phyloP scores from a whole-genome alignment of 805 yeast genomes.

The Vanderwaltozyma yarrowii region DNA sequence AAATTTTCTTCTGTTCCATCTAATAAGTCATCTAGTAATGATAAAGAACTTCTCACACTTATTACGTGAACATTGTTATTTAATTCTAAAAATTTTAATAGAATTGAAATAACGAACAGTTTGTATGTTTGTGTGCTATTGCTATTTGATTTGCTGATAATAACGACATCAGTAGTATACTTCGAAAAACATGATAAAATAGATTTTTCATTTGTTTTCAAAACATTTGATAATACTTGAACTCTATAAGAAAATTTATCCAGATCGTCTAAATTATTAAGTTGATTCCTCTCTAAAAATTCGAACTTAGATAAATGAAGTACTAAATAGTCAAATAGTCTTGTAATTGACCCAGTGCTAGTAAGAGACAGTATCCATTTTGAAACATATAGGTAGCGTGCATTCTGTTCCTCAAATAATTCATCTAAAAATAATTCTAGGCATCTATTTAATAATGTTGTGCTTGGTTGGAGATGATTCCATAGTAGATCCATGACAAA shows the following conservation, averaged over 20 bases:
- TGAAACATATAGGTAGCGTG: slow-evolving; percentile 34
- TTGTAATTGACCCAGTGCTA: slow-evolving; percentile 45
- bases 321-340: slow-evolving; percentile 50
- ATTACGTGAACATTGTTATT: slow-evolving; percentile 27
- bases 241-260: slow-evolving; percentile 54
- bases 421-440: slow-evolving; percentile 61
- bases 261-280: slow-evolving; percentile 46
- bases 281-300: slow-evolving; percentile 22
- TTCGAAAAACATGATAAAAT: slow-evolving; percentile 41
- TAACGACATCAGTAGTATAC: slow-evolving; percentile 47
- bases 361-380: slow-evolving; percentile 41
- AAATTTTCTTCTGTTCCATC: slow-evolving; percentile 52
- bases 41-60: slow-evolving; percentile 36
- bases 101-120: slow-evolving; percentile 37
- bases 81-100: slow-evolving; percentile 37
- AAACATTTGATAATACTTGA: slow-evolving; percentile 41
- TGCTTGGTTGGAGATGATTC: slow-evolving; percentile 48
- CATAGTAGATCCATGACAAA: slow-evolving; percentile 58
- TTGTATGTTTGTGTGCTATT: slow-evolving; percentile 37
- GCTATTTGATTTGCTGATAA: too few relatives aligned
- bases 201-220: slow-evolving; percentile 35
- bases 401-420: slow-evolving; percentile 34
- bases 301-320: slow-evolving; percentile 39
- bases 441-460: slow-evolving; percentile 42
- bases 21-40: slow-evolving; percentile 36